These are phyloP conservation scores for Rhizoclosmatium globosum DNA, from an alignment of 192 early-diverging fungal genomes.

Conservation along the genomic window DNA sequence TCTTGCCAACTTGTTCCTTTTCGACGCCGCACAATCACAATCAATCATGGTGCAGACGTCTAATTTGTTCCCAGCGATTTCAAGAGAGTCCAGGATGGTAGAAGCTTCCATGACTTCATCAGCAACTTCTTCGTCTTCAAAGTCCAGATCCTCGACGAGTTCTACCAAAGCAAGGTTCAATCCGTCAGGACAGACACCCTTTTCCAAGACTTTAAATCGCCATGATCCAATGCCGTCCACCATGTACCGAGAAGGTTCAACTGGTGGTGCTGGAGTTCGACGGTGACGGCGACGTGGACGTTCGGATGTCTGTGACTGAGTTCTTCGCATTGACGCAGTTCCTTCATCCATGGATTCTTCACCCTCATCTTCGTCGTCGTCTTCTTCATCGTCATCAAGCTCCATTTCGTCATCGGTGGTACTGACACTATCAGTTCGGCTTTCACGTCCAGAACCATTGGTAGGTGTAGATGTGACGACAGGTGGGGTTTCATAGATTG, in stretches of 20 bases:
- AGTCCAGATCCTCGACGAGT: slow-evolving; percentile 41
- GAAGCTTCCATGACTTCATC: background rate
- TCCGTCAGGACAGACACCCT: slow-evolving; percentile 33
- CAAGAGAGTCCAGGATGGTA: background rate
- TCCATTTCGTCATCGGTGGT: background rate
- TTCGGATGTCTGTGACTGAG: background rate
- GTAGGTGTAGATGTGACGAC: background rate
- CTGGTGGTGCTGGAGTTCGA: background rate
- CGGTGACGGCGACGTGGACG: background rate
- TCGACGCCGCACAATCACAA: slow-evolving; percentile 14
- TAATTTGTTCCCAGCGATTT: background rate
- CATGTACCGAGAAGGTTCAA: slow-evolving; percentile 18
- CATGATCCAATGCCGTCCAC: slow-evolving; percentile 37
- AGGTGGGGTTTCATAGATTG: slow-evolving; percentile 21
- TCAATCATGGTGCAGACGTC: slow-evolving; percentile 6
- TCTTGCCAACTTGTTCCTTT: background rate
- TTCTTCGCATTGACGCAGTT: too few relatives aligned
- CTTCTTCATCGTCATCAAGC: background rate
- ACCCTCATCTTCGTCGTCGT: background rate
- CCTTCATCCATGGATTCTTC: background rate
- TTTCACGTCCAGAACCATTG: background rate
- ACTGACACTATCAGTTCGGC: background rate
- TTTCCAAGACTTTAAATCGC: slow-evolving; percentile 42
- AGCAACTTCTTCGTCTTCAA: slow-evolving; percentile 37
- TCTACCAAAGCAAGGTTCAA: slow-evolving; percentile 42